Conservation (phyloP, 192 early-diverging fungal genomes). For the Phycomyces nitens region DNA sequence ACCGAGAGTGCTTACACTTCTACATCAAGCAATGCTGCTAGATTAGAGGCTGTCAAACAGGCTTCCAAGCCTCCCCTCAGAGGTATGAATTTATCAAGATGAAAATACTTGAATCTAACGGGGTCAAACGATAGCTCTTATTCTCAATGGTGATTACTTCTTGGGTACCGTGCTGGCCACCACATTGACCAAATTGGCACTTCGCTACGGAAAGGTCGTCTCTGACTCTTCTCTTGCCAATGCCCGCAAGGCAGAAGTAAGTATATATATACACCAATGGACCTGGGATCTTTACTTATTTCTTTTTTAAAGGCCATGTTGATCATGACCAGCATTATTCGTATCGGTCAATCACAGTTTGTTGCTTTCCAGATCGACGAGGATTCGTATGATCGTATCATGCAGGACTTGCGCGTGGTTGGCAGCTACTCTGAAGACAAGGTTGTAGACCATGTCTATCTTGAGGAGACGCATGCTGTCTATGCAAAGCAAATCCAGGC, state of each 20-base stretch:
- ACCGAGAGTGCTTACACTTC: constrained; percentile 87
- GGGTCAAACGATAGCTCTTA: constrained; percentile 52
- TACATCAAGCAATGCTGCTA: constrained; percentile 43
- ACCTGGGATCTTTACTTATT: background rate
- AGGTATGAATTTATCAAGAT: constrained; percentile 26
- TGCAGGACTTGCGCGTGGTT: constrained; percentile 77
- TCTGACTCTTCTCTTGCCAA: constrained; percentile 59
- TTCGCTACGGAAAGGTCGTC: constrained; percentile 64
- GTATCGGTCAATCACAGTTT: constrained; percentile 88
- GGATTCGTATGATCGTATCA: constrained; percentile 91
- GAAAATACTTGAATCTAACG: constrained; percentile 22
- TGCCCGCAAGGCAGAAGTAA: constrained; percentile 81
- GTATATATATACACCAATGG: constrained; percentile 1
- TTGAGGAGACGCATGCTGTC: constrained; percentile 56
- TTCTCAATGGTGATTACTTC: constrained; percentile 93
- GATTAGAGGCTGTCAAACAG: constrained; percentile 50
- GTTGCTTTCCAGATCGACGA: constrained; percentile 89
- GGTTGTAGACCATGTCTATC: constrained; percentile 52
- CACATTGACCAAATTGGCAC: constrained; percentile 84
- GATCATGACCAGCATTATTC: constrained; percentile 94
- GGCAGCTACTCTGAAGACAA: constrained; percentile 56
- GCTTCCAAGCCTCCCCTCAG: constrained; percentile 70
- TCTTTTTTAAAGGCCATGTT: constrained; percentile 69
- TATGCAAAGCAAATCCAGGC: constrained; percentile 64
- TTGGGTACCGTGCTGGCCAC: constrained; percentile 86